Conservation (phyloP, 2,329 filamentous ascomycete species). For the Apiospora arundinis region DNA sequence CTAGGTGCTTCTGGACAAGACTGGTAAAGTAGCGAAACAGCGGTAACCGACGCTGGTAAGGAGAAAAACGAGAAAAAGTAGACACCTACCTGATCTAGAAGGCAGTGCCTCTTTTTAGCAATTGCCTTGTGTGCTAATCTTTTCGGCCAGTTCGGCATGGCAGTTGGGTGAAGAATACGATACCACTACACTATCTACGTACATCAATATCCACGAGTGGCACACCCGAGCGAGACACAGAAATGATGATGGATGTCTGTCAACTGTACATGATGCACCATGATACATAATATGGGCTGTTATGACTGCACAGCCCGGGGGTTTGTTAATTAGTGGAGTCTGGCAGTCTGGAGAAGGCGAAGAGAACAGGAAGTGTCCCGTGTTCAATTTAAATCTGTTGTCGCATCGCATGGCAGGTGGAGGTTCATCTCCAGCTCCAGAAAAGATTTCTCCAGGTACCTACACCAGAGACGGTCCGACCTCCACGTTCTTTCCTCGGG, state of each 20-base stretch:
- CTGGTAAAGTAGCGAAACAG: not conserved
- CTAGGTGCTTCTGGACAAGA: conserved; percentile 5
- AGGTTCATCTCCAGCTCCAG: conserved; percentile 13
- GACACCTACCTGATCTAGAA: not conserved
- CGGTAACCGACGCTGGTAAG: not conserved
- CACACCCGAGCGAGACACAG: too few relatives aligned
- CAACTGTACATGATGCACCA: not conserved
- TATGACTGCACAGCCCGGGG: not conserved
- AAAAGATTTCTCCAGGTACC: conserved; percentile 1
- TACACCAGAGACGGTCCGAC: conserved; percentile 3
- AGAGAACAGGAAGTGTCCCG: conserved; percentile 2
- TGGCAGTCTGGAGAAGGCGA: not conserved
- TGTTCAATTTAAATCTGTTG: not conserved
- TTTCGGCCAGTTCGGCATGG: not conserved
- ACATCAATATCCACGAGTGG: too few relatives aligned
- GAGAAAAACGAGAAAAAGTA: not conserved
- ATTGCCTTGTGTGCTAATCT: not conserved
- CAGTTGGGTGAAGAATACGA: not conserved
- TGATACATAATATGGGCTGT: conserved; percentile 6
- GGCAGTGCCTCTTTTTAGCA: not conserved
- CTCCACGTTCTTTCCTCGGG: conserved; percentile 13
- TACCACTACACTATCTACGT: too few relatives aligned
- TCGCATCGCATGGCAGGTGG: conserved; percentile 14
- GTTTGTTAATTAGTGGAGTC: not conserved
- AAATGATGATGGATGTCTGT: not conserved